Conservation (phyloP, 2,329 filamentous ascomycete genomes). For the Plenodomus tracheiphilus region DNA sequence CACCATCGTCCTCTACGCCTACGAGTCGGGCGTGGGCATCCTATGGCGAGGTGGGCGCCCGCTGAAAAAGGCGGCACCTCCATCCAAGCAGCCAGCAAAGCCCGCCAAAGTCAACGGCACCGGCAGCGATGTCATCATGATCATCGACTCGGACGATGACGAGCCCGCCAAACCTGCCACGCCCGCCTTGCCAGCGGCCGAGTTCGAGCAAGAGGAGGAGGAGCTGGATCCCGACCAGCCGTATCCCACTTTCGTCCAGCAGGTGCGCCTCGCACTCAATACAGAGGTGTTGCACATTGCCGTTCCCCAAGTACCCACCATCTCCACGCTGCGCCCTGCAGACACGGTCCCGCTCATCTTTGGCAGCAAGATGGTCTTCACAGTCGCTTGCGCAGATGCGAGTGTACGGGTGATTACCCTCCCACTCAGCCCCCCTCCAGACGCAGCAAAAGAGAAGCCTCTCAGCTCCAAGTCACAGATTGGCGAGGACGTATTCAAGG, state of each 20-base stretch:
- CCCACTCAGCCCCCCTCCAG: constrained; percentile 57
- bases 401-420: constrained; percentile 59
- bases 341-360: constrained; percentile 52
- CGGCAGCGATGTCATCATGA: constrained; percentile 54
- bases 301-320: constrained; percentile 47
- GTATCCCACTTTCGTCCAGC: constrained; percentile 57
- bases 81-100: constrained; percentile 35
- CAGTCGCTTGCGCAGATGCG: constrained; percentile 60
- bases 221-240: constrained; percentile 62
- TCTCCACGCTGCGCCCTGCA: constrained; percentile 34
- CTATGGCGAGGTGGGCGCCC: constrained; percentile 63
- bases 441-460: constrained; percentile 35
- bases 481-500: constrained; percentile 53
- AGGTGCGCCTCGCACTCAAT: constrained; percentile 59
- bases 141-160: constrained; percentile 62
- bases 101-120: constrained; percentile 48
- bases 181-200: constrained; percentile 32
- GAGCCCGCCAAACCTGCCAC: constrained; percentile 37
- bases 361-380: constrained; percentile 56
- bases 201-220: constrained; percentile 60
- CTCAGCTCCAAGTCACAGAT: constrained; percentile 28
- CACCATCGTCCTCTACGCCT: constrained; percentile 62
- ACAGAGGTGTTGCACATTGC: constrained; percentile 58
- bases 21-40: constrained; percentile 61
- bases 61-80: constrained; percentile 43